A percentile compares a stretch with the other conserved stretches of the same genome.
phyloP scores from a whole-genome alignment of 345 rosid genomes.

The Euphorbia lathyris region DNA sequence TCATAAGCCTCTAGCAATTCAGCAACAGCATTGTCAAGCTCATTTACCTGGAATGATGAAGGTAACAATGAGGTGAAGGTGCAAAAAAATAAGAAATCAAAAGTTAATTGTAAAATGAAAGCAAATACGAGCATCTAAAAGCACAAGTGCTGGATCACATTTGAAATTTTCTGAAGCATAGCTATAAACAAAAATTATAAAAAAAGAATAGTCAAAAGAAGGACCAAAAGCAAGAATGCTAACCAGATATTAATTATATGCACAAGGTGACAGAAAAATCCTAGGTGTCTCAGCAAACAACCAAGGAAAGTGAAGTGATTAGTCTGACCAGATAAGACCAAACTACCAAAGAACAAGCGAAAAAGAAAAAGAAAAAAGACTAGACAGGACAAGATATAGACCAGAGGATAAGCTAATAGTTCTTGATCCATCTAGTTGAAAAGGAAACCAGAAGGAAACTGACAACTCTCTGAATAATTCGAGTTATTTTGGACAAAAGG shows the following conservation, averaged over 20 bases:
- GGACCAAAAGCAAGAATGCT: not conserved
- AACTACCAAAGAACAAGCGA: not conserved
- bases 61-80: not conserved
- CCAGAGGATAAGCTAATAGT: not conserved
- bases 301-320: not conserved
- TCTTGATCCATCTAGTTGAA: not conserved
- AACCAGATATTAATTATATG: not conserved
- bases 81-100: not conserved
- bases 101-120: not conserved
- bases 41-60: constrained; percentile 52
- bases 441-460: not conserved
- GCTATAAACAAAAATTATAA: no score
- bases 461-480: not conserved
- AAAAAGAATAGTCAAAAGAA: not conserved
- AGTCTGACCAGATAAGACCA: not conserved
- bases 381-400: no score
- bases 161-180: not conserved
- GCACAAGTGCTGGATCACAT: not conserved
- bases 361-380: not conserved
- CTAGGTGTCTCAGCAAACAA: not conserved
- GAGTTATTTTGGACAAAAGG: not conserved
- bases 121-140: not conserved
- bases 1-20: constrained; percentile 54
- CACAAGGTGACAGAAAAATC: constrained; percentile 2
- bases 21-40: constrained; percentile 59